Evolutionary conservation across 805 yeast genomes (phyloP), one percentile per base, ranked within the genome.

Genomic region (Yamadazyma philogaea): DNA sequence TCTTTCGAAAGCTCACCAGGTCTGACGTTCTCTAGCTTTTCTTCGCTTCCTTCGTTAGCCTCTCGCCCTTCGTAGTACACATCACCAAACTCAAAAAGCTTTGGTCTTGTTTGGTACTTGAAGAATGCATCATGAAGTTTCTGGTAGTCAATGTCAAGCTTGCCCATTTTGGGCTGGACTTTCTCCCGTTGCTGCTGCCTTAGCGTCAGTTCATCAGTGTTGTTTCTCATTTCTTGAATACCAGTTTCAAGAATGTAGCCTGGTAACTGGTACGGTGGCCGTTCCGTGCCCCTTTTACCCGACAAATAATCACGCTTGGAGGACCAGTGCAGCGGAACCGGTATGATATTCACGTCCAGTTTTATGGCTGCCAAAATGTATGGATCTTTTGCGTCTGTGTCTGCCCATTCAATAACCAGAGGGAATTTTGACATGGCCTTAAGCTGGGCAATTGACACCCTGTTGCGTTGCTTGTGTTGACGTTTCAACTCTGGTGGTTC

Each of bases 141-240:
- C 48, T 78, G 82, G 57, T 84, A 90, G 61, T 91, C 97, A 18
- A 93, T 76, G 58, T 91, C 98, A 17, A 91, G 60, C 40, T 81
- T 72, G 1, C 95, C 95, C 80, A 88, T 71, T 57, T 87, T 87
- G 0, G 96, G 96, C 59, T 87, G 96, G 0, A 89, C 95, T 39
- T 85, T 72, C 43, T 86, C 91, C 48, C 97, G 73, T 59, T 83
- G 83, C 55, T 77, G 73, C 54, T 86, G 93, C 56, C 84, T 81
- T 51, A 88, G 57, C 1, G 81, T 72, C 11, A 76, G 66, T 15
- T 76, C 81, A 34, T 81, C 81, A 4, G 67, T 59, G 1, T 81
- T 78, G 43, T 79, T 78, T 58, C 97, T 76, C 95, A 91, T 85
- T 42, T 86, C 89, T 48, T 80, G 76, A 20, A 91, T 89, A 1